Percentiles rank a stretch among this genome's conserved stretches.
Evolutionary conservation across 768 basidiomycete species (phyloP).

Genomic region (Collybia sordida): DNA sequence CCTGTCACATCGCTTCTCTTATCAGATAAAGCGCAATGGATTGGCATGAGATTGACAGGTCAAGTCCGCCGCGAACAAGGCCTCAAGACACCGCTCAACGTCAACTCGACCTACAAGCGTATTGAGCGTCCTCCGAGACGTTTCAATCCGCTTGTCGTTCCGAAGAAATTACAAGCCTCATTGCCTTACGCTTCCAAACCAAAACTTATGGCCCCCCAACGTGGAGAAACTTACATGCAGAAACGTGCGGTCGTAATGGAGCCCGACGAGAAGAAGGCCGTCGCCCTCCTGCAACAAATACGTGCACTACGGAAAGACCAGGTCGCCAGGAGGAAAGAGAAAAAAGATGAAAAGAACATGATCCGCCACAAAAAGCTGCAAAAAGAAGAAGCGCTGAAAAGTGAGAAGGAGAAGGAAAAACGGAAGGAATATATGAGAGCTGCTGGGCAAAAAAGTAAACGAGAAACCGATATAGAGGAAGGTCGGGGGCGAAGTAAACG

Average conservation of each 20-base stretch:
- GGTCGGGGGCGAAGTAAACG: conserved; percentile 53
- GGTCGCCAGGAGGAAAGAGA: conserved; percentile 72
- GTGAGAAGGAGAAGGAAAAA: conserved; percentile 74
- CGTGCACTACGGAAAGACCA: conserved; percentile 90
- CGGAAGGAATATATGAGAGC: conserved; percentile 74
- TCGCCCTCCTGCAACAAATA: conserved; percentile 92
- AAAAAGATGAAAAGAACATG: conserved; percentile 78
- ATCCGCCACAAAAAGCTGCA: conserved; percentile 71
- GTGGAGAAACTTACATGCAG: conserved; percentile 82
- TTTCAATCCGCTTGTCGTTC: conserved; percentile 88
- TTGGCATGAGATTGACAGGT: conserved; percentile 95
- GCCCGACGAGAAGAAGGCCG: conserved; percentile 91
- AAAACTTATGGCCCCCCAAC: conserved; percentile 75
- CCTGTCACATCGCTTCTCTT: conserved; percentile 91
- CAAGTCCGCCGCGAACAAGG: conserved; percentile 87
- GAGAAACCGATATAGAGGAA: conserved; percentile 60
- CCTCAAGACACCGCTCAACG: conserved; percentile 73
- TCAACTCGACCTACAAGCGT: conserved; percentile 87
- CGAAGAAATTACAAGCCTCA: conserved; percentile 86
- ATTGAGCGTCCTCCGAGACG: conserved; percentile 78
- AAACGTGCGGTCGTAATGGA: conserved; percentile 95
- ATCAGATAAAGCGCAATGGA: conserved; percentile 80
- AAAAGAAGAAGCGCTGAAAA: conserved; percentile 61
- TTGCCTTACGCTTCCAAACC: conserved; percentile 95
- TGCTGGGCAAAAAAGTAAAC: conserved; percentile 70